Evolutionary conservation across 345 rosid species (phyloP).

Genomic region (Kernera saxatilis): DNA sequence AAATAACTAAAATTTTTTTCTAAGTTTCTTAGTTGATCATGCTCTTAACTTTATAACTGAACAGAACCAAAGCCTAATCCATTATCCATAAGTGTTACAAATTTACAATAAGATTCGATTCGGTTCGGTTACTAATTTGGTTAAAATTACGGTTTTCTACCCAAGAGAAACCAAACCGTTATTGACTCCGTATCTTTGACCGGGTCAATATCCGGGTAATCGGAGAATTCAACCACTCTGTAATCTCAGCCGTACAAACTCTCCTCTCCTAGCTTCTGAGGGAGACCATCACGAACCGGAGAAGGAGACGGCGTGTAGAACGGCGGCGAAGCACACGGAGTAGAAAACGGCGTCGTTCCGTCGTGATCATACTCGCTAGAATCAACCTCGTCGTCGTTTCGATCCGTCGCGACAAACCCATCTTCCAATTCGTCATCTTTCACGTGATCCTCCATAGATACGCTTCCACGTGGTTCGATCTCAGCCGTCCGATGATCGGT

Average conservation of each 20-base stretch:
- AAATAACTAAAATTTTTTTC: no score
- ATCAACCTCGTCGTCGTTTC: slow-evolving; percentile 15
- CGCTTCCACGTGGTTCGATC: slow-evolving; percentile 17
- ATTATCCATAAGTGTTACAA: background rate
- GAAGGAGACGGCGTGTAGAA: slow-evolving; percentile 76
- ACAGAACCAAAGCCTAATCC: background rate
- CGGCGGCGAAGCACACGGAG: slow-evolving; percentile 70
- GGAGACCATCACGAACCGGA: slow-evolving; percentile 34
- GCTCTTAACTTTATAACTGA: no score
- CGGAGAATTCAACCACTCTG: background rate
- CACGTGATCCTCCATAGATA: slow-evolving; percentile 1
- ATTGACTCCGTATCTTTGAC: slow-evolving; percentile 11
- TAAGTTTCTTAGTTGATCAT: no score
- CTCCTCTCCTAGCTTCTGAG: background rate
- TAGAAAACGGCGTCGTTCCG: slow-evolving; percentile 52
- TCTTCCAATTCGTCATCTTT: background rate
- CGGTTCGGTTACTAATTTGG: background rate
- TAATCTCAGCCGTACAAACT: background rate
- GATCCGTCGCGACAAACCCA: background rate
- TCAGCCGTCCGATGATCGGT: slow-evolving; percentile 18
- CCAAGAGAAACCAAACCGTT: background rate
- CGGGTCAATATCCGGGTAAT: background rate
- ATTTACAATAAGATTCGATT: background rate
- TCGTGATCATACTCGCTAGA: slow-evolving; percentile 7
- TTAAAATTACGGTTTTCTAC: background rate